Base-by-base conservation (phyloP, 129 eudicot species). In the Chrysanthemum lavandulifolium region DNA sequence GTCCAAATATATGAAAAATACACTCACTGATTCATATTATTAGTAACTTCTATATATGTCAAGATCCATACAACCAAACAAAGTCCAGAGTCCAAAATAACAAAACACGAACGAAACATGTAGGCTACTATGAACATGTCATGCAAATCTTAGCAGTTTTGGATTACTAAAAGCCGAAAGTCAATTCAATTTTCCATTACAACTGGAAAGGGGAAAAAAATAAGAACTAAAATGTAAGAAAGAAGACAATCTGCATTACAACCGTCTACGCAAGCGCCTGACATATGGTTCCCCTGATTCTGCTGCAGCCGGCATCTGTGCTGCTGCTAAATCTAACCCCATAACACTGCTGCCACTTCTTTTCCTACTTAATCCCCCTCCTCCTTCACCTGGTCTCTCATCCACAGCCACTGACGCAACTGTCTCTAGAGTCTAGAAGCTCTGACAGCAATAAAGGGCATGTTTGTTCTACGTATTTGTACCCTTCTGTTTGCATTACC, bases 401-500 rank as follows among this genome's bases (percentile, higher is more conserved):
- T 85, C 98, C 64, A 75, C 87, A 2, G 31, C 6, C 14, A 61
- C 91, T 1, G 84, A 81, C 47, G 96, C 98, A 50, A 93, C 87
- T 10, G 92, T 89, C 78, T n/a, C n/a, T n/a, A n/a, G n/a, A n/a
- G n/a, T 81, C 86, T 48, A 93, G 88, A 71, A 93, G 84, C 86
- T 89, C 0, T n/a, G 92, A 78, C 68, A 89, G 76, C 75, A 93
- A 79, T 10, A 86, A 82, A 49, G 88, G 95, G 43, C 91, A 89
- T 74, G 88, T 82, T 84, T 85, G 82, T 81, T 93, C 95, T 66
- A 93, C 64, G 74, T n/a, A 79, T 86, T 62, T 89, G 84, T 81
- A 92, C 59, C 96, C 98, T 43, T 92, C 18, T n/a, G 95, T 76
- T 72, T 80, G 84, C 98, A 89, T 89, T 55, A 92, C 96, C 85